Base-by-base conservation (phyloP, 306 rosid species). In the Rosa persica region DNA sequence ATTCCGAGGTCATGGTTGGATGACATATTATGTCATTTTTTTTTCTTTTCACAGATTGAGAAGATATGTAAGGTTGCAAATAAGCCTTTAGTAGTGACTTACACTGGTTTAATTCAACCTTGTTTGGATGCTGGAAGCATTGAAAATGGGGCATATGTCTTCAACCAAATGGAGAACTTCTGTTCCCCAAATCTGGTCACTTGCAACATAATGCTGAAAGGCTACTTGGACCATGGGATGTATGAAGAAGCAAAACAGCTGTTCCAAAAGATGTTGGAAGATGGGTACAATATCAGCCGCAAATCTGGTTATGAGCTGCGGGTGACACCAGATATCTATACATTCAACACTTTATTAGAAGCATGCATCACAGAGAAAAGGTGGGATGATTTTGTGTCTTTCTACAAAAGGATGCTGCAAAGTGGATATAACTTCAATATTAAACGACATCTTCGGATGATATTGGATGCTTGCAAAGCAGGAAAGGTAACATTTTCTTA, bases 41-140 rank as follows among this genome's bases (percentile, higher is more conserved):
- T 67, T 89, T 58, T 85, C 43, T 64, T 80, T 76, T 78, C 80
- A 70, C 93, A 92, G 98, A 81, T 92, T 40, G 89, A 92, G 91
- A 92, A 92, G 92, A 90, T 94, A 73, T 92, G 98, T 23, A 90
- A 86, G 84, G 98, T 92, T 76, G 97, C 98, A 71, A 94, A 81
- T 82, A 94, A 92, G 81, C 98, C 98, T 67, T 91, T 94, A 12
- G 98, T 94, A 57, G 97, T 94, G 86, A 94, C 97, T 36, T 94
- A 87, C 90, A 94, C 98, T 61, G 97, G 98, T 82, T 79, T 95
- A 86, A 86, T 95, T 86, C 91, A 95, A 91, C 93, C 96, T 58
- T 87, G 98, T 81, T 70, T 95, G 75, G 90, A 88, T 69, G 76
- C 96, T 38, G 90, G 93, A 81, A 85, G 86, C 72, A 54, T 89